phyloP scores from a whole-genome alignment of 2,329 filamentous ascomycete genomes.

The Fusarium hainanense region DNA sequence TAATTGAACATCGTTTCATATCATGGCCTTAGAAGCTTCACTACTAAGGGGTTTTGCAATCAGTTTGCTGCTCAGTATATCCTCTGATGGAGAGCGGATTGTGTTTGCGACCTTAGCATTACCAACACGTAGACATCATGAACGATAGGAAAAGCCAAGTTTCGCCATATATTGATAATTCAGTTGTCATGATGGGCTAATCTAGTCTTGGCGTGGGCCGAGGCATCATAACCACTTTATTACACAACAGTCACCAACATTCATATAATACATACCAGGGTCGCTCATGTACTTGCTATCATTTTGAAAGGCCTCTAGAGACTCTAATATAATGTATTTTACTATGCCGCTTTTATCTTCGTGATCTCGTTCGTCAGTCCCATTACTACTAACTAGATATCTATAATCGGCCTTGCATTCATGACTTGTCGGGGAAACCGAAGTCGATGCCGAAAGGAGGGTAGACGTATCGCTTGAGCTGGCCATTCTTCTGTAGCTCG shows the following conservation, averaged over 20 bases:
- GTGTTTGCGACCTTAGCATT: not conserved
- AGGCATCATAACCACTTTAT: not conserved
- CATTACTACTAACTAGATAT: not conserved
- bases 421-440: constrained; percentile 76
- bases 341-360: constrained; percentile 12
- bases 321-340: constrained; percentile 14
- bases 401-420: constrained; percentile 38
- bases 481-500: constrained; percentile 60
- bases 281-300: not conserved
- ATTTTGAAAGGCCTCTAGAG: constrained; percentile 5
- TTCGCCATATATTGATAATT: not conserved
- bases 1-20: not conserved
- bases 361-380: not conserved
- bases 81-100: not conserved
- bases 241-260: not conserved
- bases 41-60: not conserved
- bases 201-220: not conserved
- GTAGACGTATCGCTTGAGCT: constrained; percentile 72
- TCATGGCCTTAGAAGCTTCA: not conserved
- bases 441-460: constrained; percentile 76
- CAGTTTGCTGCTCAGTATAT: not conserved
- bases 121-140: not conserved
- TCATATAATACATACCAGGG: not conserved
- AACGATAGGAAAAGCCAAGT: not conserved
- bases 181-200: not conserved